These are phyloP conservation scores for Pseudocercospora ulei DNA, from an alignment of 2,329 filamentous ascomycete genomes.

Conservation along the genomic window DNA sequence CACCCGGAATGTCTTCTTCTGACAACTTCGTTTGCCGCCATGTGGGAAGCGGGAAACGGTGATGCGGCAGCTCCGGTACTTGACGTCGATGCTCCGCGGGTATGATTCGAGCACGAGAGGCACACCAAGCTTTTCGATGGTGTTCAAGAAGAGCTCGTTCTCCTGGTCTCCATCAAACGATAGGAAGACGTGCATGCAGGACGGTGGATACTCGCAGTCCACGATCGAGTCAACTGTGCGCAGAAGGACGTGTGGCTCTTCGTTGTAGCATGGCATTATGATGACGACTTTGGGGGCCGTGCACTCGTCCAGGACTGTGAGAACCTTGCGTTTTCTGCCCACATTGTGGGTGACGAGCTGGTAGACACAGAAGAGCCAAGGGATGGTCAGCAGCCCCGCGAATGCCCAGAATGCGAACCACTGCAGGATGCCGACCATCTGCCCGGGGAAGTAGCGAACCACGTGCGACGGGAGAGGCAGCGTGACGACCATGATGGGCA, in stretches of 20 bases:
- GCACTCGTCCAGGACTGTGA: conserved; percentile 70
- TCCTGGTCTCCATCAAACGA: conserved; percentile 88
- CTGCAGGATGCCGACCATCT: conserved; percentile 64
- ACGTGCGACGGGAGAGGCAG: conserved; percentile 68
- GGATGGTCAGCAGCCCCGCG: conserved; percentile 69
- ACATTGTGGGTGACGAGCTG: conserved; percentile 80
- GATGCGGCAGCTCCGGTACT: conserved; percentile 70
- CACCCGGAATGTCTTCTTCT: conserved; percentile 84
- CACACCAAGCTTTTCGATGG: conserved; percentile 74
- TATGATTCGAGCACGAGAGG: conserved; percentile 66
- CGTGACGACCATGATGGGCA: conserved; percentile 90
- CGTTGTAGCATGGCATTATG: conserved; percentile 94
- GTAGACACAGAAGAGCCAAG: conserved; percentile 89
- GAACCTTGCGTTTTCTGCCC: conserved; percentile 70
- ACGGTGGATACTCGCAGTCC: conserved; percentile 83
- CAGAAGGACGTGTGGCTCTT: conserved; percentile 72
- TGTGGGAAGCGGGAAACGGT: conserved; percentile 88
- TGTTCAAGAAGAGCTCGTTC: conserved; percentile 79
- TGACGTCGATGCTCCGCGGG: conserved; percentile 81
- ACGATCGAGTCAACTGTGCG: conserved; percentile 85
- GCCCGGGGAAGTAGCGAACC: conserved; percentile 59
- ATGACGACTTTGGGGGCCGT: conserved; percentile 90
- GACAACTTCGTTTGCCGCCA: conserved; percentile 85
- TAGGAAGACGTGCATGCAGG: conserved; percentile 87
- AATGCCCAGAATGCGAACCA: conserved; percentile 97